Percentiles rank a stretch among this genome's conserved stretches.
These are phyloP conservation scores for Petunia axillaris DNA, from an alignment of 257 asterid genomes.

Conservation along the genomic window DNA sequence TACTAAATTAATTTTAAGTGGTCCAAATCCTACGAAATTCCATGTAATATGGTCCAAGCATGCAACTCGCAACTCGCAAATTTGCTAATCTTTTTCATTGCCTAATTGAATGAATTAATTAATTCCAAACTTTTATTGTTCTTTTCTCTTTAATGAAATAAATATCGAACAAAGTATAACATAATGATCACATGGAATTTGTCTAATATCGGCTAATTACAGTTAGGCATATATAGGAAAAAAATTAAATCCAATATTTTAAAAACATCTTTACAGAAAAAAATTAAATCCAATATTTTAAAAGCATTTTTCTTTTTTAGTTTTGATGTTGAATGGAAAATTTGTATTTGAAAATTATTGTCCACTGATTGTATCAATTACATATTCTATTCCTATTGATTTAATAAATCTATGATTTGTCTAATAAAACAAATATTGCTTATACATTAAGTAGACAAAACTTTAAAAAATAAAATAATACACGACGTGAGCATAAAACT, in stretches of 20 bases:
- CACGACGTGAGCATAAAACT: constrained; percentile 20
- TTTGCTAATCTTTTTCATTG: not conserved
- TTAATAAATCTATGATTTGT: not conserved
- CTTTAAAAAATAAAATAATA: not conserved
- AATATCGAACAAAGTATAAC: not conserved
- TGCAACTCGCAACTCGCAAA: not conserved
- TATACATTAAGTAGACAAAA: not conserved
- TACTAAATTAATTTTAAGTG: constrained; percentile 5
- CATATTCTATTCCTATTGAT: not conserved
- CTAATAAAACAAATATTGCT: not conserved
- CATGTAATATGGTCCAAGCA: not conserved
- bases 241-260: not conserved
- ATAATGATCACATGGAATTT: constrained; percentile 19
- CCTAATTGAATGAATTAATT: not conserved
- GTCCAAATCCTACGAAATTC: not conserved
- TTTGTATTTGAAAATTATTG: not conserved
- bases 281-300: not conserved
- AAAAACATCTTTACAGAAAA: not conserved
- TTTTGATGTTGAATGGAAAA: too few relatives aligned
- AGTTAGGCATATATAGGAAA: not conserved
- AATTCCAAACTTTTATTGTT: constrained; percentile 5
- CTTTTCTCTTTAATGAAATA: not conserved
- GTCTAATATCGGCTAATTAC: not conserved
- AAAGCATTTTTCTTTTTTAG: too few relatives aligned
- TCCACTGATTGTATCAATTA: not conserved